Evolutionary conservation across 805 yeast species (phyloP), one percentile per base, ranked within the genome.

Genomic region (Komagataella kurtzmanii): DNA sequence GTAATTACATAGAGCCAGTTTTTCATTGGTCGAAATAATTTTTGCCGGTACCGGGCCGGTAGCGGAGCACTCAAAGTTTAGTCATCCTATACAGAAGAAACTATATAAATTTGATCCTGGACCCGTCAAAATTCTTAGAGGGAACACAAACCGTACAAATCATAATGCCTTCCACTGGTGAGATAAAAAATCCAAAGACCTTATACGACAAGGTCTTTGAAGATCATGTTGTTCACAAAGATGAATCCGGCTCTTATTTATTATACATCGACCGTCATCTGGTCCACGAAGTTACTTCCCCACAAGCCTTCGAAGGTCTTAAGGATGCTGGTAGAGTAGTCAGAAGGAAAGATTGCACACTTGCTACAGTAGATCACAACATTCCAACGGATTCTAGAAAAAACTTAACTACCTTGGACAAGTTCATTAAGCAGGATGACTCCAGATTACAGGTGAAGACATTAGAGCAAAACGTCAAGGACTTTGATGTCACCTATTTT

Each of bases 251-350:
- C 24, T 89, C 97, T 18, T 84, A 78, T 64, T 75, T 93, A 56
- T 70, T 93, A 55, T 93, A 88, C 69, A 91, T 93, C 54, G 99
- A 93, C 71, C 87, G 99, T 71, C 99, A 93, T 69, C 75, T 93
- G 59, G 96, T 93, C 50, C 99, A 93, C 68, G 99, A 93, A 72
- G 99, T 93, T 51, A 93, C 99, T 1, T 91, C 98, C 24, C 99
- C 99, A 43, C 99, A 93, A 70, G 99, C 99, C 8, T 93, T 93
- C 64, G 99, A 93, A 72, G 99, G 99, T 50, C 77, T 93, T 61
- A 78, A 75, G 56, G 85, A 81, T 62, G 96, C 97, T 14, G 87
- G 85, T 49, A 83, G 99, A 74, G 66, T 68, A 54, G 96, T 93
- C 51, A 85, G 99, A 75, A 81, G 99, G 73, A 73, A 76, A 7